Base-by-base conservation (phyloP, 2,329 filamentous ascomycete genomes). In the Hirsutella rhossiliensis region DNA sequence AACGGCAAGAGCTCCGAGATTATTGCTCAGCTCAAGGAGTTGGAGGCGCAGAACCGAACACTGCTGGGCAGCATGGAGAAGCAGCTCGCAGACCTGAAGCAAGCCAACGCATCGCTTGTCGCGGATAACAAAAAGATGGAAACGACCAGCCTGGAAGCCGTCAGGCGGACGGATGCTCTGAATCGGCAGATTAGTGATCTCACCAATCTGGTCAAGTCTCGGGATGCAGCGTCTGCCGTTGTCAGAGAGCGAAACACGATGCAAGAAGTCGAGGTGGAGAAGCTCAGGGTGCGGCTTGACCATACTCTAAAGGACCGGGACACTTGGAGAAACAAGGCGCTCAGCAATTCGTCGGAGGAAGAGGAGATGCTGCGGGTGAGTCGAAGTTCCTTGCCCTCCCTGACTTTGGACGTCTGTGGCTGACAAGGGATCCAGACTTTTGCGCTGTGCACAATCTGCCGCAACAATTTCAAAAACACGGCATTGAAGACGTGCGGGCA, bases 401-500 rank as follows among this genome's bases (percentile, higher is more conserved):
- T n/a, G 2, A 32, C 11, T 17, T 12, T 38, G 15, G 11, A 4
- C 17, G 4, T 8, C 15, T 15, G 20, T 37, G 31, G 53, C 37
- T 48, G 19, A 43, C 42, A 5, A 29, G 19, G n/a, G 13, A 8
- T 34, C 5, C 9, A 67, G 62, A 62, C 60, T 1, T 66, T 61
- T 50, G 58, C 58, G 31, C 78, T 94, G 42, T 98, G 92, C 68
- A 87, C 87, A 11, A 86, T 97, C 42, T 98, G 94, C 68, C 86
- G 87, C 53, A 83, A 80, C 56, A 87, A 90, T 53, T 89, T 96
- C 69, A 97, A 97, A 65, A 87, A 97, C 58, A 94, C 89, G 1
- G 84, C 83, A 11, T 76, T 98, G 61, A 94, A 92, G 66, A 88
- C 86, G 1, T 98, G 92, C 62, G 92, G 92, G 2, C 92, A 98